Base-by-base conservation (phyloP, 2,329 filamentous ascomycete species). In the Tolypocladium tropicale region DNA sequence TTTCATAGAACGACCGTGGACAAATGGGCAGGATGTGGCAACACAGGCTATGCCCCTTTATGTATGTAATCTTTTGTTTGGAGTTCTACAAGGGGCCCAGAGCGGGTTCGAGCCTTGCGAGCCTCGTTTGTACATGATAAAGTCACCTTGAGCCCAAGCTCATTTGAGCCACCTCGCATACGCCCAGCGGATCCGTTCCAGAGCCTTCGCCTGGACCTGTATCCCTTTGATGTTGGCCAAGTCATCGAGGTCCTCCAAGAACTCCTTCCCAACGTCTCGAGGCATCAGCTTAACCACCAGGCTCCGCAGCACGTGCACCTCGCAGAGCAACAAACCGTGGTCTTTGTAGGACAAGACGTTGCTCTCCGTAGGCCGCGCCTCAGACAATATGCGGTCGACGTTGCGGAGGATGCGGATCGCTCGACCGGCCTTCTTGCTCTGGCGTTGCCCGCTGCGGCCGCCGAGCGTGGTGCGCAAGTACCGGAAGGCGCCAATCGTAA, bases 321-420 rank as follows among this genome's bases (percentile, higher is more conserved):
- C 93, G 68, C 90, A 95, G 5, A 99, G 78, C 46, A 99, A 75
- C 57, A 96, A 75, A 1, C 94, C 94, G 64, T 96, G 90, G 63
- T 97, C 91, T 71, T 93, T 95, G 76, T 96, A 96, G 2, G 87
- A 86, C 52, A 97, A 77, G 59, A 93, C 81, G 52, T 79, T 89
- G 65, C 86, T 87, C 58, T 88, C 79, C 11, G 84, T 85, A 0
- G 86, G 82, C n/a, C 78, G 78, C 4, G 86, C 84, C 60, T 83
- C 80, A 12, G 82, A 84, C 52, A 92, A 75, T 59, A 90, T 87
- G 53, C 92, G 88, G 70, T 96, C 90, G 61, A 96, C 90, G 68
- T 94, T 95, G 59, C 92, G 85, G 60, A 97, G 76, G 39, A 93
- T 84, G 58, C 91, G 83, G 37, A 93, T 75, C 59, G 90, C 85